Evolutionary conservation across 2,329 filamentous ascomycete genomes (phyloP).

Genomic region (Colletotrichum sp.): DNA sequence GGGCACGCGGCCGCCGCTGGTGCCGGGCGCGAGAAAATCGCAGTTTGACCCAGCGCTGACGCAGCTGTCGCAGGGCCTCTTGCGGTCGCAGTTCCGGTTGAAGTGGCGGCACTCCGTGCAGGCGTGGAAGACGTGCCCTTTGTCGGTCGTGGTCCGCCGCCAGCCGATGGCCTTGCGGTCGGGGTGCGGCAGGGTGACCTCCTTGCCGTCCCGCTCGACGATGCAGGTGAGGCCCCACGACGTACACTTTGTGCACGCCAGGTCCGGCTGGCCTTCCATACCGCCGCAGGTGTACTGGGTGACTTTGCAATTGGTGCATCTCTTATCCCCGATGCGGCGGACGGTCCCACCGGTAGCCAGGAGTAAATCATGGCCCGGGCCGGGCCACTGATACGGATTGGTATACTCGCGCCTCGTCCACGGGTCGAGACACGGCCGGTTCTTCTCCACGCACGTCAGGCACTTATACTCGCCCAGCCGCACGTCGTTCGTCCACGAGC

Average conservation of each 20-base stretch:
- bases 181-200: neutral
- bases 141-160: neutral
- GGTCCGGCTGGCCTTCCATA: neutral
- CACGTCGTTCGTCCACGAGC: slow-evolving; percentile 9
- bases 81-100: slow-evolving; percentile 33
- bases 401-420: slow-evolving; percentile 14
- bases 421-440: slow-evolving; percentile 24
- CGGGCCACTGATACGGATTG: neutral
- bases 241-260: slow-evolving; percentile 19
- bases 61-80: slow-evolving; percentile 43
- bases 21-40: neutral
- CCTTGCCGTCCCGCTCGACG: neutral
- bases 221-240: slow-evolving; percentile 16
- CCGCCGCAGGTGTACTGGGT: slow-evolving; percentile 6
- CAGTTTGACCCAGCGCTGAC: slow-evolving; percentile 15
- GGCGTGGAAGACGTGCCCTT: neutral
- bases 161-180: slow-evolving; percentile 16
- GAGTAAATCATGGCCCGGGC: neutral
- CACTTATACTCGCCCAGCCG: slow-evolving; percentile 12
- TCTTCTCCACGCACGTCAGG: slow-evolving; percentile 20
- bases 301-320: slow-evolving; percentile 2
- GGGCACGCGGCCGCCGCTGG: neutral
- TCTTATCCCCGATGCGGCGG: neutral
- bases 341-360: neutral
- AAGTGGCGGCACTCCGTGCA: slow-evolving; percentile 7